Conservation (phyloP, 108 stramenopile genomes). For the Skeletonema menzelii region DNA sequence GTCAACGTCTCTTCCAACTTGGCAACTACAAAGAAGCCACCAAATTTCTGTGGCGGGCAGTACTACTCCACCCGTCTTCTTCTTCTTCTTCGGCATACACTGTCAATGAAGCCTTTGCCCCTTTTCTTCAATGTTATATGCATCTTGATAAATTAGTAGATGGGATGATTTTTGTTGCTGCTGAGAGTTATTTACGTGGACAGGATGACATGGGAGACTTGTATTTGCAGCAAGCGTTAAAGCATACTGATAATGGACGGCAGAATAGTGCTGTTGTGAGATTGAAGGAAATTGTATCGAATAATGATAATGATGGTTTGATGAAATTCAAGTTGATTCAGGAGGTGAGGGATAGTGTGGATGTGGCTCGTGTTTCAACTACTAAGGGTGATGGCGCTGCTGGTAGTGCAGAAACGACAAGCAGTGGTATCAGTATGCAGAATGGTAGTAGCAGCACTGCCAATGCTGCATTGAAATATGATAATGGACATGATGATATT, state of each 20-base stretch:
- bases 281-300: conserved; percentile 26
- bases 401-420: conserved; percentile 17
- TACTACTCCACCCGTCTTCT: conserved; percentile 41
- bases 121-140: conserved; percentile 68
- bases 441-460: too few relatives aligned
- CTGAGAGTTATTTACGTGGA: conserved; percentile 64
- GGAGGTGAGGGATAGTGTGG: not conserved
- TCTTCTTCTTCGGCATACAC: conserved; percentile 30
- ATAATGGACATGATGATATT: too few relatives aligned
- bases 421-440: not conserved
- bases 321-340: not conserved
- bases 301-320: not conserved
- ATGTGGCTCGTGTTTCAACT: not conserved
- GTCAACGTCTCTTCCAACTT: conserved; percentile 43
- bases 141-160: conserved; percentile 57
- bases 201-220: conserved; percentile 67
- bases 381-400: too few relatives aligned
- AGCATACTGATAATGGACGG: conserved; percentile 52
- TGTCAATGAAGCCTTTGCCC: conserved; percentile 68
- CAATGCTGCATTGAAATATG: not conserved
- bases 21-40: conserved; percentile 60
- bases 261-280: conserved; percentile 44
- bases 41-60: conserved; percentile 66
- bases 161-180: conserved; percentile 69
- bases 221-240: conserved; percentile 67